Evolutionary conservation across 306 rosid species (phyloP).

Genomic region (Erythrophleum fordii): DNA sequence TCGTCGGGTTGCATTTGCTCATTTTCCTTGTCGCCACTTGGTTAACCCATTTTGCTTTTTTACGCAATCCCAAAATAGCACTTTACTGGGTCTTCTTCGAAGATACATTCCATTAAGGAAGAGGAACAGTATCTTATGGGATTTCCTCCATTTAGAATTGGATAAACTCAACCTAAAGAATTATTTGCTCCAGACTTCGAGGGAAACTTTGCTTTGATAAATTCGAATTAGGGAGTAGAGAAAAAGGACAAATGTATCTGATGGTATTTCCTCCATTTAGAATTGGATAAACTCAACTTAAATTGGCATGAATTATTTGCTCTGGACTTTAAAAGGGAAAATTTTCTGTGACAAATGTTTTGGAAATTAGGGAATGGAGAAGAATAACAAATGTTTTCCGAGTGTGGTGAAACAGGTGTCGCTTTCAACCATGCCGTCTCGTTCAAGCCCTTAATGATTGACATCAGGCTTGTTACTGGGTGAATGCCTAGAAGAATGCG

Average conservation of each 20-base stretch:
- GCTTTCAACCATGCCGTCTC: slow-evolving; percentile 1
- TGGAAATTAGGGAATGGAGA: too few relatives aligned
- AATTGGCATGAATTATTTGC: background rate
- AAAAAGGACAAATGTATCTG: background rate
- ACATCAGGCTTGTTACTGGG: slow-evolving; percentile 8
- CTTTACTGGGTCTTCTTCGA: background rate
- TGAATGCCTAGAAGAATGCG: background rate
- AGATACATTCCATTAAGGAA: background rate
- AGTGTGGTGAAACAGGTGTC: background rate
- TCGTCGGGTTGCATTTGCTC: slow-evolving; percentile 4
- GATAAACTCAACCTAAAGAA: background rate
- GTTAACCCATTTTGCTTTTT: background rate
- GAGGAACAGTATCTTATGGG: background rate
- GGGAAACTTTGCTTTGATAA: too few relatives aligned
- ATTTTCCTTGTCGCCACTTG: slow-evolving; percentile 34
- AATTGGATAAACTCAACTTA: background rate
- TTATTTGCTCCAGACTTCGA: background rate
- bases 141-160: background rate
- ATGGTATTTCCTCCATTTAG: background rate
- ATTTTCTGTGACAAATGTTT: too few relatives aligned
- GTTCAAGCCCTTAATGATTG: background rate
- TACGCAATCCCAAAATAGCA: slow-evolving; percentile 21
- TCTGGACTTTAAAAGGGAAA: too few relatives aligned
- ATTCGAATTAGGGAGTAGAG: background rate
- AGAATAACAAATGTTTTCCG: background rate